Base-by-base conservation (phyloP, 108 stramenopile genomes). In the Skeletonema marinoi region DNA sequence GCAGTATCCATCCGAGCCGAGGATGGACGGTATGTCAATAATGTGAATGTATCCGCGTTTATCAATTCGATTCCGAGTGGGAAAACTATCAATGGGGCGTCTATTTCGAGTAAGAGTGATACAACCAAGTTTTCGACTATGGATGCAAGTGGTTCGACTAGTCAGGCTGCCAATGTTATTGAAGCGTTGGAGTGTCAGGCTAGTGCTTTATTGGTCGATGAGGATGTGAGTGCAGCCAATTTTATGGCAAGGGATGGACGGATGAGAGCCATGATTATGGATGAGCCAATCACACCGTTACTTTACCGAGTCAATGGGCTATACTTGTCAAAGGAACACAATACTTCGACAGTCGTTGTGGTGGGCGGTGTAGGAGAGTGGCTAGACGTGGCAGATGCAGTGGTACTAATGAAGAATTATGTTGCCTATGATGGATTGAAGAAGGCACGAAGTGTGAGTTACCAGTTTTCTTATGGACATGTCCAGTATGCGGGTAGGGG, bases 341-440 rank as follows among this genome's bases (percentile, higher is more conserved):
- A 90, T 7, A 88, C 97, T 4, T 97, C 96, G 0, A 96, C 95
- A 4, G 82, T 98, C 30, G 88, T 98, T 14, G 98, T 98, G 4
- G 93, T 98, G n/a, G 98, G 98, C n/a, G 98, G 98, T 21, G 94
- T 94, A 35, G 98, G 98, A 3, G 98, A 98, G 74, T 98, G 95
- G 92, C 82, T 98, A 19, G 97, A 98, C 65, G 96, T 97, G 21
- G 93, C 97, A 3, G 88, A 97, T 78, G 84, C 89, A 2, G 96
- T 97, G 2, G 78, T 97, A 46, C 73, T 96, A 66, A 86, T 97
- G 90, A 88, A 97, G 70, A 90, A 95, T 67, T 98, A 98, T 72
- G 86, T 87, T 4, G 92, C 89, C 42, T 83, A 80, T 29, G 93
- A 96, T 82, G 93, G 90, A 6, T 90, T 90, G 48, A 75, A 82